These are phyloP conservation scores for Buddleja alternifolia DNA, from an alignment of 257 asterid genomes.

Conservation along the genomic window DNA sequence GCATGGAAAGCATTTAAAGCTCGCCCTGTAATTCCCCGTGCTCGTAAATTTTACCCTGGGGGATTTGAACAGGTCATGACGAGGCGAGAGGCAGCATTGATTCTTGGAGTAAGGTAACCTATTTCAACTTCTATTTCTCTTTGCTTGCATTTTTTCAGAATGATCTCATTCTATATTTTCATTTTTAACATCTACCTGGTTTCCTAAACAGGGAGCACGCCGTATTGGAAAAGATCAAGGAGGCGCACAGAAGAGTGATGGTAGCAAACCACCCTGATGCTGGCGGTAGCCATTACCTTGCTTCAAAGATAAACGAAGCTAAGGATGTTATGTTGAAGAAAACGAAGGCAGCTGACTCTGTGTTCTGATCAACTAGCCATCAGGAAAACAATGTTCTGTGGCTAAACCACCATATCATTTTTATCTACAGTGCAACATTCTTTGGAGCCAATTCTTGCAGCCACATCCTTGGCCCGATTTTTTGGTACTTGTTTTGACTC, in stretches of 20 bases:
- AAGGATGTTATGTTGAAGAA: constrained; percentile 65
- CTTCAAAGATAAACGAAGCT: constrained; percentile 86
- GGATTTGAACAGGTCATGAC: constrained; percentile 75
- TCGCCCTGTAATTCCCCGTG: constrained; percentile 45
- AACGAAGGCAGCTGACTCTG: constrained; percentile 42
- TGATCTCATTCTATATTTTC: background rate
- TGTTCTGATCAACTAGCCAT: constrained; percentile 40
- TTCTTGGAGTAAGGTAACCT: constrained; percentile 74
- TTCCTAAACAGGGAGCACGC: constrained; percentile 52
- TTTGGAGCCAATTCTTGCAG: background rate
- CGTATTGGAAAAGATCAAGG: constrained; percentile 56
- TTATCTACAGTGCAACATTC: background rate
- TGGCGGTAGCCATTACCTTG: constrained; percentile 90
- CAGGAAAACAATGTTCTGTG: background rate
- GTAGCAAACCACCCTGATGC: constrained; percentile 91
- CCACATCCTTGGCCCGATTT: background rate
- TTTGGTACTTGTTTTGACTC: background rate
- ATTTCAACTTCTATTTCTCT: background rate
- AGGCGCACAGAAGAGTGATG: constrained; percentile 84
- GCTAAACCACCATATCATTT: background rate
- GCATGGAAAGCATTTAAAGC: constrained; percentile 60
- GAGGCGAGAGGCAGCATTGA: constrained; percentile 74
- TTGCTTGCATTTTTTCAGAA: background rate
- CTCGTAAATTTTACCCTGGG: constrained; percentile 65
- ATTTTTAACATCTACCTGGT: background rate